Conservation (phyloP, 441 rosid species). For the Biscutella laevigata region DNA sequence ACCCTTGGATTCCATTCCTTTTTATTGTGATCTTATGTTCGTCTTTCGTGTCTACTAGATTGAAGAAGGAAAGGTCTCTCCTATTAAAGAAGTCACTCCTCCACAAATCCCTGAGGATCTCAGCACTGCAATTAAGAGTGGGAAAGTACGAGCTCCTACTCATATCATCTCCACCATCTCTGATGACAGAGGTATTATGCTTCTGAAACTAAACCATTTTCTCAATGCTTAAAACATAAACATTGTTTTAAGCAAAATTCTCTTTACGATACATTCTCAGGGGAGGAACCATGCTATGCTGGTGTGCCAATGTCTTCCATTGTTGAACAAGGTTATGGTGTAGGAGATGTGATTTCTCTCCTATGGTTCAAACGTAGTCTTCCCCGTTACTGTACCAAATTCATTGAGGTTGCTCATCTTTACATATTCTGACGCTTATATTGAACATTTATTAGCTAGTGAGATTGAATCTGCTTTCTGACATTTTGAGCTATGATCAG, state of each 20-base stretch:
- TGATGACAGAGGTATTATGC: slow-evolving; percentile 71
- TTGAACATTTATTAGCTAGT: background rate
- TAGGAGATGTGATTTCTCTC: slow-evolving; percentile 91
- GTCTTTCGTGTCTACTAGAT: slow-evolving; percentile 28
- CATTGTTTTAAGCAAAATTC: background rate
- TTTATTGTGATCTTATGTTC: slow-evolving; percentile 2
- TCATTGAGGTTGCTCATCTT: slow-evolving; percentile 53
- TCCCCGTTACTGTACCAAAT: slow-evolving; percentile 86
- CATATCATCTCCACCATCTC: slow-evolving; percentile 92
- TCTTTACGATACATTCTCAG: slow-evolving; percentile 26
- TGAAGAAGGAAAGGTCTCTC: slow-evolving; percentile 61
- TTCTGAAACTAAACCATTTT: background rate
- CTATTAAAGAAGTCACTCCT: slow-evolving; percentile 68
- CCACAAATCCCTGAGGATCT: slow-evolving; percentile 97
- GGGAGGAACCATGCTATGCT: slow-evolving; percentile 95
- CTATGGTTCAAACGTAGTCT: slow-evolving; percentile 97
- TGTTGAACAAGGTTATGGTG: slow-evolving; percentile 78
- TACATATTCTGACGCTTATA: background rate
- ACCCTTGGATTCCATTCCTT: background rate
- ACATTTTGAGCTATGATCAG: slow-evolving; percentile 30
- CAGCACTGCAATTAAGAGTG: slow-evolving; percentile 76
- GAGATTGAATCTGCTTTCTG: slow-evolving; percentile 7
- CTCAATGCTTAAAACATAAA: background rate
- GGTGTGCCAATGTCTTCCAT: slow-evolving; percentile 98
- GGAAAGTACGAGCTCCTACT: slow-evolving; percentile 94